phyloP scores from a whole-genome alignment of 2,329 filamentous ascomycete genomes.

The Fusarium domesticum region DNA sequence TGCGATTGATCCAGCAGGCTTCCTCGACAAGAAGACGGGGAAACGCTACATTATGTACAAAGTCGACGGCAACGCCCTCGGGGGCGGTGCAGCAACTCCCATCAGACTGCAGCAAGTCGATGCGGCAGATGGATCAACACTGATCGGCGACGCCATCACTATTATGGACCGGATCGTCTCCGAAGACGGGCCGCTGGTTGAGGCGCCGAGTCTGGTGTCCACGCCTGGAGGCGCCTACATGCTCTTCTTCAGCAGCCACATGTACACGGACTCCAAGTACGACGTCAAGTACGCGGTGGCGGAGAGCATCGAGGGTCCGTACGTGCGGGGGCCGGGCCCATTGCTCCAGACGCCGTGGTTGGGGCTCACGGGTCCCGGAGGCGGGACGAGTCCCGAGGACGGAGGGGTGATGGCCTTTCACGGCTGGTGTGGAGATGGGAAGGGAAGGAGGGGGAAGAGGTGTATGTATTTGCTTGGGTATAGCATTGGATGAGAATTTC shows the following conservation, averaged over 20 bases:
- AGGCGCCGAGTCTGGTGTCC: conserved; percentile 56
- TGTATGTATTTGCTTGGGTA: conserved; percentile 38
- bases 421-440: conserved; percentile 33
- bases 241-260: conserved; percentile 61
- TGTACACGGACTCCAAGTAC: conserved; percentile 53
- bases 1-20: conserved; percentile 61
- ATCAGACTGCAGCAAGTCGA: conserved; percentile 55
- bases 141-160: conserved; percentile 47
- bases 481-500: conserved; percentile 9
- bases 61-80: conserved; percentile 59
- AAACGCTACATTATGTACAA: conserved; percentile 62
- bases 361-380: conserved; percentile 41
- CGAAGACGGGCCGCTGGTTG: conserved; percentile 54
- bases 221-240: conserved; percentile 50
- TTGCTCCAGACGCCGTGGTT: conserved; percentile 39
- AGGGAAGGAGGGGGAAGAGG: conserved; percentile 33
- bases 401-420: conserved; percentile 38
- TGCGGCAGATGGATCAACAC: conserved; percentile 48
- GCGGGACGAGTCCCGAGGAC: conserved; percentile 35
- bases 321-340: conserved; percentile 31
- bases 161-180: conserved; percentile 43
- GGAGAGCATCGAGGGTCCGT: conserved; percentile 37
- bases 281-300: conserved; percentile 59
- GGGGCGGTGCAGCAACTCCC: conserved; percentile 47
- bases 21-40: conserved; percentile 50